These are phyloP conservation scores for Boletus edulis DNA, from an alignment of 768 basidiomycete species.

Conservation along the genomic window DNA sequence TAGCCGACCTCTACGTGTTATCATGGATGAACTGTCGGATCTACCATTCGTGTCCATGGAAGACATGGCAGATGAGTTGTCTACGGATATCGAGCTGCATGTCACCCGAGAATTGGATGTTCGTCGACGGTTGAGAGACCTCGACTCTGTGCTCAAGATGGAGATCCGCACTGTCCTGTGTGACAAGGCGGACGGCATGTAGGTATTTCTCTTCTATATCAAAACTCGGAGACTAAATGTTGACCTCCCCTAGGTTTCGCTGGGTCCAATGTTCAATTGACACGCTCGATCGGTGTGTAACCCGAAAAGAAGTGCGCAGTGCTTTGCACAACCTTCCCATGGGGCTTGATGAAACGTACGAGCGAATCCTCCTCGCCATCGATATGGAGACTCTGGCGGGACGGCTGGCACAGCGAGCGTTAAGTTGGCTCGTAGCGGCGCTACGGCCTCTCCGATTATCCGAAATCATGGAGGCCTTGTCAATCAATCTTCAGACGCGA, in stretches of 20 bases:
- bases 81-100: neutral
- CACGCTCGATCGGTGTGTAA: neutral
- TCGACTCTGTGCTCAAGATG: neutral
- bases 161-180: neutral
- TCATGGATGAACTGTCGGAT: neutral
- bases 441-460: neutral
- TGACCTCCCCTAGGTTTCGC: neutral
- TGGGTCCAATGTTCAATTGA: conserved; percentile 4
- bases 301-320: neutral
- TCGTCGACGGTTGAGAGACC: neutral
- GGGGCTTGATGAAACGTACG: conserved; percentile 3
- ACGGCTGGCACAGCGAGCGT: neutral
- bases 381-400: neutral
- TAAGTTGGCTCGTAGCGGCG: conserved; percentile 1
- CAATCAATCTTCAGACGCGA: neutral
- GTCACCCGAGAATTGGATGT: neutral
- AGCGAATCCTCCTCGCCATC: conserved; percentile 1
- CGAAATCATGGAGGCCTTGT: conserved; percentile 2
- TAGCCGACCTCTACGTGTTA: neutral
- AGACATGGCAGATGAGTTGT: neutral
- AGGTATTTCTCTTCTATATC: too few species aligned
- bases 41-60: conserved; percentile 2
- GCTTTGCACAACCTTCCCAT: neutral
- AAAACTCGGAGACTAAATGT: neutral
- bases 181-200: conserved; percentile 1